Percentiles rank a stretch among this genome's conserved stretches.
phyloP scores from a whole-genome alignment of 83 land plant species.

The Isoetes engelmannii region DNA sequence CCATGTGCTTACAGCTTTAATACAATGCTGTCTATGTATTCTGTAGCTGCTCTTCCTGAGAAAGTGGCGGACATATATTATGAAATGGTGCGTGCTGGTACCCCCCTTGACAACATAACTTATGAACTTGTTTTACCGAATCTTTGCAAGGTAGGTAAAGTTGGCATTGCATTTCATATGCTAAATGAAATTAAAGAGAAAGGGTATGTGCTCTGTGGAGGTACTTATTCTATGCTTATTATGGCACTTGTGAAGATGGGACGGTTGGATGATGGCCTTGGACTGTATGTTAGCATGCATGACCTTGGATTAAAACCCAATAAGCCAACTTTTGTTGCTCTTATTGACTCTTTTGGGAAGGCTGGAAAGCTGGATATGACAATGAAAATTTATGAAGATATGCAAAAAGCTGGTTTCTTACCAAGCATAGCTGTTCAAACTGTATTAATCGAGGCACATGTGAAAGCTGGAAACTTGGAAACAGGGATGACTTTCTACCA shows the following conservation, averaged over 20 bases:
- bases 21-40: slow-evolving; percentile 49
- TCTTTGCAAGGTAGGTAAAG: slow-evolving; percentile 65
- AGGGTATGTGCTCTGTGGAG: slow-evolving; percentile 31
- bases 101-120: slow-evolving; percentile 37
- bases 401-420: slow-evolving; percentile 51
- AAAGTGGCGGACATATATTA: slow-evolving; percentile 77
- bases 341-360: slow-evolving; percentile 64
- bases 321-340: slow-evolving; percentile 45
- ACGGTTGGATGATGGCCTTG: slow-evolving; percentile 59
- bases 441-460: slow-evolving; percentile 64
- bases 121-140: slow-evolving; percentile 73
- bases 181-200: slow-evolving; percentile 54
- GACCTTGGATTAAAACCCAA: slow-evolving; percentile 45
- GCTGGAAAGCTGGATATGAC: slow-evolving; percentile 73
- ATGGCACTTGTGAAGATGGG: slow-evolving; percentile 75
- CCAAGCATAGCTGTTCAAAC: slow-evolving; percentile 65
- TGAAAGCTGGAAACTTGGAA: slow-evolving; percentile 71
- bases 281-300: slow-evolving; percentile 57
- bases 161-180: slow-evolving; percentile 57
- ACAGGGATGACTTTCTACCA: slow-evolving; percentile 47
- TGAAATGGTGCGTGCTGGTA: slow-evolving; percentile 34
- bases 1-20: slow-evolving; percentile 51
- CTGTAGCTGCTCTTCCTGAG: slow-evolving; percentile 59
- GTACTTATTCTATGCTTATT: slow-evolving; percentile 48
- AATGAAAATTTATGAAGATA: slow-evolving; percentile 59